These are phyloP conservation scores for Nannochloris sp. DNA, from an alignment of 139 green algal genomes.

Conservation along the genomic window DNA sequence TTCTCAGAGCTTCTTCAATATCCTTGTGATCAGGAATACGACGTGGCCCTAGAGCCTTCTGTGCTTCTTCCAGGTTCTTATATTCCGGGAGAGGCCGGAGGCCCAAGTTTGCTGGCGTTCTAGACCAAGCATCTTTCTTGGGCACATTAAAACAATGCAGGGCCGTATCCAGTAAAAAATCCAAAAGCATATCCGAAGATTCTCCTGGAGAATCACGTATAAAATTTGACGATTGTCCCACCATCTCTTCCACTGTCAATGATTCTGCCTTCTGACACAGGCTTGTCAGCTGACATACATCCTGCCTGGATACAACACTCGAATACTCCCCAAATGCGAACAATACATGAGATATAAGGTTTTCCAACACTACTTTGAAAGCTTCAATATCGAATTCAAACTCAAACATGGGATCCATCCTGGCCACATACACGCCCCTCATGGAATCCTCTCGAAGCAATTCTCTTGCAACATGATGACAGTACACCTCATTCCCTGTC, in stretches of 20 bases:
- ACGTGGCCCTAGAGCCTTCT: constrained; percentile 32
- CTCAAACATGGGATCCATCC: constrained; percentile 16
- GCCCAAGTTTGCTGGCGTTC: constrained; percentile 28
- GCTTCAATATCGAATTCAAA: constrained; percentile 18
- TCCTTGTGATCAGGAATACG: constrained; percentile 21
- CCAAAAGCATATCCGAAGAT: constrained; percentile 12
- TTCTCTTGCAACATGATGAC: too few species aligned
- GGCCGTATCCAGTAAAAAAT: constrained; percentile 26
- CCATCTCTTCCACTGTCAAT: constrained; percentile 1
- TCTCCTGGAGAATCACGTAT: constrained; percentile 11
- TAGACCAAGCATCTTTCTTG: neutral
- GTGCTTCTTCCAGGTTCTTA: constrained; percentile 32
- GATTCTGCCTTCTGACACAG: constrained; percentile 1
- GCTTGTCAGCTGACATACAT: neutral
- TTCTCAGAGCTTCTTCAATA: constrained; percentile 23
- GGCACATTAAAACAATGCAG: constrained; percentile 13
- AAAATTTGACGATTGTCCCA: constrained; percentile 1
- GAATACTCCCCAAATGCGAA: constrained; percentile 7
- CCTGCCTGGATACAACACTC: constrained; percentile 1
- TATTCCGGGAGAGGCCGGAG: constrained; percentile 36
- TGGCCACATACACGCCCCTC: neutral
- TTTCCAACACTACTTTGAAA: constrained; percentile 4
- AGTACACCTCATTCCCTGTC: too few species aligned
- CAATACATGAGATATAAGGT: constrained; percentile 15
- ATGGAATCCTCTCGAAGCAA: too few species aligned